Base-by-base conservation (phyloP, 164 flowering plant genomes). In the Vitis amurensis region DNA sequence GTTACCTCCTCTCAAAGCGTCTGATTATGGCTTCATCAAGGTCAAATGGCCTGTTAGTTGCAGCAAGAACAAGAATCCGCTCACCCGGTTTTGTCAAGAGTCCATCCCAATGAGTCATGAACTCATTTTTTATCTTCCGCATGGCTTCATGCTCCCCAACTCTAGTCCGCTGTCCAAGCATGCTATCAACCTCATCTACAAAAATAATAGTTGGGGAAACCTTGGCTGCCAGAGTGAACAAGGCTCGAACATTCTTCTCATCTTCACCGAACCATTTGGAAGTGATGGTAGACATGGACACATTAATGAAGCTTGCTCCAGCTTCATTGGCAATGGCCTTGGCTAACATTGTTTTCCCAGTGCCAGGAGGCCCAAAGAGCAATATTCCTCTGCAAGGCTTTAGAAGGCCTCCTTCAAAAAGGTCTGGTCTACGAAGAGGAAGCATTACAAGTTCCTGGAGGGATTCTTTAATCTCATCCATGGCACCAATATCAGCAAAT, bases 241-340 rank as follows among this genome's bases (percentile, higher is more conserved):
- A 68, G 55, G 98, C 99, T 63, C 98, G 79, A 1, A 95, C 99
- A 71, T 92, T 95, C 79, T 93, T 95, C 80, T 95, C 99, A 78
- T 92, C 98, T 77, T 95, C 99, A n/a, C 99, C 99, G 75, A 94
- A 94, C 99, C 99, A 94, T 75, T 94, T 94, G 8, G 99, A 94
- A 50, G 98, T 90, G 64, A 94, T 92, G 50, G 97, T 92, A 16
- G 99, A 94, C 98, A 94, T 94, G 55, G 99, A 94, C 6, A 94
- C 99, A 65, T 94, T 94, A 17, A 94, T 94, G 84, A 94, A 94
- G 76, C 97, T 94, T 31, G 99, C 99, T 67, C 97, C 95, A 50
- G 97, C 97, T 78, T 94, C 99, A 59, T 74, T 91, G 17, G 99
- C 99, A 63, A 94, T 94, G 68, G 99, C 99, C 85, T 92, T 94